These are phyloP conservation scores for Phanerochaete carnosa DNA, from an alignment of 768 basidiomycete genomes.

Conservation along the genomic window DNA sequence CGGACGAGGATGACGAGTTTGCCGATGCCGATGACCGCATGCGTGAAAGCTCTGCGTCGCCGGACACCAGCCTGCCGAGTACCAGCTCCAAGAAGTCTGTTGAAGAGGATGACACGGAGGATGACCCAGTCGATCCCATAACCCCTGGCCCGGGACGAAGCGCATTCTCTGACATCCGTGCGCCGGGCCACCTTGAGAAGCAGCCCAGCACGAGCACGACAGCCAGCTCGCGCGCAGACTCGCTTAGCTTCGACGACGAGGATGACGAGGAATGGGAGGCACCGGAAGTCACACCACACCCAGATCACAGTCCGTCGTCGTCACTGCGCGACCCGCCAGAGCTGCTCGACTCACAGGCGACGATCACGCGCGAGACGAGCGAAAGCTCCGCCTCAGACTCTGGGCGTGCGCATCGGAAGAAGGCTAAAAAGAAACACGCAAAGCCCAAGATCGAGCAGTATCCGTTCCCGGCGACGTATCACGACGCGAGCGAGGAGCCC, in stretches of 20 bases:
- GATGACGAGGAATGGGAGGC: slow-evolving; percentile 66
- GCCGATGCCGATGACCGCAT: slow-evolving; percentile 36
- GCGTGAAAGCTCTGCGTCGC: slow-evolving; percentile 34
- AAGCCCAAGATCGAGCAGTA: slow-evolving; percentile 39
- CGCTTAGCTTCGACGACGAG: slow-evolving; percentile 37
- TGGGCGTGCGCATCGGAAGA: slow-evolving; percentile 1
- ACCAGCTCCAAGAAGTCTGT: slow-evolving; percentile 30
- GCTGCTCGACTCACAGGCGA: slow-evolving; percentile 9
- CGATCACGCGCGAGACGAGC: slow-evolving; percentile 2
- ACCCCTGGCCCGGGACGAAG: slow-evolving; percentile 54
- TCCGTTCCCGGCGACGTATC: slow-evolving; percentile 57
- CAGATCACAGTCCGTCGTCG: not conserved
- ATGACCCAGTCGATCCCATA: slow-evolving; percentile 66
- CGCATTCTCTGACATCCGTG: slow-evolving; percentile 19
- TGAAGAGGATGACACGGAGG: slow-evolving; percentile 65
- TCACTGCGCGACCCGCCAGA: not conserved
- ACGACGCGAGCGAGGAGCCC: slow-evolving; percentile 19
- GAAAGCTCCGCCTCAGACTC: not conserved
- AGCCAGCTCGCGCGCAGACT: slow-evolving; percentile 29
- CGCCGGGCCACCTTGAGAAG: slow-evolving; percentile 5
- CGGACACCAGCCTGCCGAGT: slow-evolving; percentile 24
- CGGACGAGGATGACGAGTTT: slow-evolving; percentile 51
- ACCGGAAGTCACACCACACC: slow-evolving; percentile 33
- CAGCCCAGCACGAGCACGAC: slow-evolving; percentile 25
- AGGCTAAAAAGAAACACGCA: slow-evolving; percentile 26